Conservation (phyloP, 139 green algal genomes). For the Chlorella sp. region DNA sequence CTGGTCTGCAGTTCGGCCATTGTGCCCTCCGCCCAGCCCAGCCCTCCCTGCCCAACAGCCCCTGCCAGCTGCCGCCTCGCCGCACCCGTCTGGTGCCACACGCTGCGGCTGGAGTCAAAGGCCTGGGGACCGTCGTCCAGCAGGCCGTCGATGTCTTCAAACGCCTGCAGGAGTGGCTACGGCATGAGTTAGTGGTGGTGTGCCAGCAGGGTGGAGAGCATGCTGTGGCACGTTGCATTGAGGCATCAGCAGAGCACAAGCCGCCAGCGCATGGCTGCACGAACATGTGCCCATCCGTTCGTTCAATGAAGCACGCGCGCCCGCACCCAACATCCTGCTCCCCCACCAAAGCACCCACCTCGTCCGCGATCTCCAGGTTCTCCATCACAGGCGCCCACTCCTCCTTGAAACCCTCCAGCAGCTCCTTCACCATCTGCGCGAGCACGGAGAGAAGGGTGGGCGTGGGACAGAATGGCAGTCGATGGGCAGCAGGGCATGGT, state of each 20-base stretch:
- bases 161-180: conserved; percentile 26
- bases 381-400: conserved; percentile 85
- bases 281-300: no score
- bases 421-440: conserved; percentile 52
- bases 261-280: no score
- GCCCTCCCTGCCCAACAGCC: background rate
- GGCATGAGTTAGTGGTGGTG: background rate
- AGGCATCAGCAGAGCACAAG: no score
- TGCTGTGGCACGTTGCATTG: no score
- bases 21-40: no score
- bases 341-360: background rate
- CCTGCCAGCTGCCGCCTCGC: conserved; percentile 12
- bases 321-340: background rate
- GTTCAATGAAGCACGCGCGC: no score
- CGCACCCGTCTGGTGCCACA: conserved; percentile 77
- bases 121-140: conserved; percentile 74
- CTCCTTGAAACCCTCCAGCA: conserved; percentile 85
- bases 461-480: no score
- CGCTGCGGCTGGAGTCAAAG: conserved; percentile 72
- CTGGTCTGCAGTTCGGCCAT: no score
- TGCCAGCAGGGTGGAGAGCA: background rate
- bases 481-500: no score
- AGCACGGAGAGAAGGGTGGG: background rate
- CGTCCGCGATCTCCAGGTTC: conserved; percentile 68
- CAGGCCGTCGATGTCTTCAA: conserved; percentile 83